Evolutionary conservation across 2,329 filamentous ascomycete genomes (phyloP).

Genomic region (Pezizomycotina sp.): DNA sequence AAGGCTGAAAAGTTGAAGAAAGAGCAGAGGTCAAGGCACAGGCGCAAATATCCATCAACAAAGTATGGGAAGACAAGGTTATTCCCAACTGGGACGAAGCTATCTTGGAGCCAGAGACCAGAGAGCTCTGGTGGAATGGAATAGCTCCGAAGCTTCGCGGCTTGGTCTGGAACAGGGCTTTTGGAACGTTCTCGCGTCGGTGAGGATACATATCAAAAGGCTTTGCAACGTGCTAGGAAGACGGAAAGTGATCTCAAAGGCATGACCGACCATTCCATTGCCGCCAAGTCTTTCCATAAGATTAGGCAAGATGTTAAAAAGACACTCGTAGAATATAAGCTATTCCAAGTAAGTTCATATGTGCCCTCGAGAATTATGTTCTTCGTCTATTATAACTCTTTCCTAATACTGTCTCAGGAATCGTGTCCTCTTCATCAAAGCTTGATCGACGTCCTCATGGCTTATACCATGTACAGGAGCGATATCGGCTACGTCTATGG

Average conservation of each 20-base stretch:
- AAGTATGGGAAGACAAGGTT: slow-evolving; percentile 60
- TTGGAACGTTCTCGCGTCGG: slow-evolving; percentile 62
- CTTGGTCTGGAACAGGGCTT: slow-evolving; percentile 50
- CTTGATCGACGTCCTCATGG: slow-evolving; percentile 56
- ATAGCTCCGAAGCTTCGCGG: slow-evolving; percentile 55
- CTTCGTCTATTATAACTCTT: too few species aligned
- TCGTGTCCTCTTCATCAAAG: slow-evolving; percentile 48
- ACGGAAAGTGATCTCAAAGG: slow-evolving; percentile 41
- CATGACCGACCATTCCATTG: slow-evolving; percentile 33
- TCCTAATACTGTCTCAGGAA: slow-evolving; percentile 12
- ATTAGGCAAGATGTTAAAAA: slow-evolving; percentile 40
- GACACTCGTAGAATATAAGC: slow-evolving; percentile 55
- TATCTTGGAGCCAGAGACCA: slow-evolving; percentile 49
- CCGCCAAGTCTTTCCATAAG: neutral
- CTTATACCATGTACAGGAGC: slow-evolving; percentile 65
- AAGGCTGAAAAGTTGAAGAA: slow-evolving; percentile 30
- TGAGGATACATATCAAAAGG: slow-evolving; percentile 51
- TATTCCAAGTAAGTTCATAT: slow-evolving; percentile 44
- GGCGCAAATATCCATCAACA: slow-evolving; percentile 34
- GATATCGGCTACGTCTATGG: slow-evolving; percentile 64
- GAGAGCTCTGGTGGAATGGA: slow-evolving; percentile 70
- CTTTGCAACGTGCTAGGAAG: slow-evolving; percentile 48
- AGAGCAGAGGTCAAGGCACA: slow-evolving; percentile 31
- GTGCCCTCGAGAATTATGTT: too few species aligned
- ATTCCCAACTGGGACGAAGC: slow-evolving; percentile 59